Conservation (phyloP, 306 rosid species). For the Citrullus mucosospermus region DNA sequence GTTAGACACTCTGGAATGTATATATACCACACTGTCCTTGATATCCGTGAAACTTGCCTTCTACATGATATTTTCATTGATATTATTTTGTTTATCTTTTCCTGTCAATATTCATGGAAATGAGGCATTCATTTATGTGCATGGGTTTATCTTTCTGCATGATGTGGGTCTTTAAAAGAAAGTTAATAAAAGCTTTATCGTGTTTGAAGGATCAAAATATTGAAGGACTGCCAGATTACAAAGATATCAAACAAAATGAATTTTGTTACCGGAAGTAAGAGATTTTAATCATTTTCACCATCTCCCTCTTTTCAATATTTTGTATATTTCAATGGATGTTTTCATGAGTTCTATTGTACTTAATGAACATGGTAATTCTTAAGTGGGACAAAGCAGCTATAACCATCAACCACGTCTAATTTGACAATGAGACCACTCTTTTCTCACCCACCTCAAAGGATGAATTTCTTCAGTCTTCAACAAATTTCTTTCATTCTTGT, state of each 20-base stretch:
- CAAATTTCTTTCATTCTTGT: neutral
- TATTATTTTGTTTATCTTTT: neutral
- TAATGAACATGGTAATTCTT: neutral
- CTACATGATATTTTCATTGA: neutral
- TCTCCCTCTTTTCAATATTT: neutral
- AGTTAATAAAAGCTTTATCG: neutral
- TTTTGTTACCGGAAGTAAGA: conserved; percentile 55
- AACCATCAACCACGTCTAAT: neutral
- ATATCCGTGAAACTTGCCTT: neutral
- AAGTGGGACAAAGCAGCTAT: neutral
- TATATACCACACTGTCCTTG: neutral
- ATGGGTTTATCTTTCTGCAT: neutral
- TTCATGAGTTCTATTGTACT: neutral
- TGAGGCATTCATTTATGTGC: neutral
- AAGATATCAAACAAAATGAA: conserved; percentile 57
- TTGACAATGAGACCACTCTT: neutral
- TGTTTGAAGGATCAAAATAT: conserved; percentile 38
- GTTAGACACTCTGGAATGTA: neutral
- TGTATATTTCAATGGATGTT: neutral
- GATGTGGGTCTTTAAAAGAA: neutral
- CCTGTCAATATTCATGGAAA: neutral
- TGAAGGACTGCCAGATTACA: conserved; percentile 46
- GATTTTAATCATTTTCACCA: neutral
- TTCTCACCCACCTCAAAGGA: neutral
- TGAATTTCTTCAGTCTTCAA: neutral